phyloP scores from a whole-genome alignment of 2,329 filamentous ascomycete genomes.

The Onygenales sp. region DNA sequence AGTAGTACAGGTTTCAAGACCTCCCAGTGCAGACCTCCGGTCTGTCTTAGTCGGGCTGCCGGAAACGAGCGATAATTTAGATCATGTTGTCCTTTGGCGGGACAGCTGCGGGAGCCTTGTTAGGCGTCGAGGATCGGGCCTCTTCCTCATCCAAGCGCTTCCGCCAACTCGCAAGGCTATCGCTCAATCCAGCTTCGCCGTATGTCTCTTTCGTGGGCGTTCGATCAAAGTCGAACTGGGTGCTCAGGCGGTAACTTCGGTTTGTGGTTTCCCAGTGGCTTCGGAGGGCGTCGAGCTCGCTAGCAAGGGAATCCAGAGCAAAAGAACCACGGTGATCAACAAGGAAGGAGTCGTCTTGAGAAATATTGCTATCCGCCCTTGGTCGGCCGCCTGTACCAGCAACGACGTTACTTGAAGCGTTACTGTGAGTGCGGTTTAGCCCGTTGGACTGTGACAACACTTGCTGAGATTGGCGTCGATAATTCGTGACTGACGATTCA shows the following conservation, averaged over 20 bases:
- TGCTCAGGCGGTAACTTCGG: slow-evolving; percentile 86
- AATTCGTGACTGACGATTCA: slow-evolving; percentile 86
- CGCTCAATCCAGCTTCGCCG: slow-evolving; percentile 46
- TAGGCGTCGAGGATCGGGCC: slow-evolving; percentile 18
- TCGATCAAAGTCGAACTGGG: slow-evolving; percentile 76
- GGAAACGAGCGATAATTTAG: slow-evolving; percentile 11
- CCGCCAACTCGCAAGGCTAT: slow-evolving; percentile 70
- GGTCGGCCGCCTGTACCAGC: slow-evolving; percentile 24
- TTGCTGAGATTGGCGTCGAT: slow-evolving; percentile 62
- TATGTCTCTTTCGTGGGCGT: slow-evolving; percentile 38
- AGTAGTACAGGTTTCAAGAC: no score
- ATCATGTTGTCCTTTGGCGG: slow-evolving; percentile 24
- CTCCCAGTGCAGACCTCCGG: no score
- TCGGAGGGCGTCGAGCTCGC: slow-evolving; percentile 80
- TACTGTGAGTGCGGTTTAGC: slow-evolving; percentile 44
- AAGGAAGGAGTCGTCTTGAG: slow-evolving; percentile 34
- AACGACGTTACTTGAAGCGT: slow-evolving; percentile 42
- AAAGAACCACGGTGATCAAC: slow-evolving; percentile 45
- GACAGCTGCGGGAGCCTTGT: background rate
- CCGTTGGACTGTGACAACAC: slow-evolving; percentile 26
- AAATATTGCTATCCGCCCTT: slow-evolving; percentile 31
- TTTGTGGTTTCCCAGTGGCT: slow-evolving; percentile 94
- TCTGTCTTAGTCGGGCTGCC: no score
- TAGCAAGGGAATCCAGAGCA: slow-evolving; percentile 83
- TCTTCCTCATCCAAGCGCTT: slow-evolving; percentile 61